phyloP scores from a whole-genome alignment of 2,329 filamentous ascomycete species.

The Botrytis galanthina region DNA sequence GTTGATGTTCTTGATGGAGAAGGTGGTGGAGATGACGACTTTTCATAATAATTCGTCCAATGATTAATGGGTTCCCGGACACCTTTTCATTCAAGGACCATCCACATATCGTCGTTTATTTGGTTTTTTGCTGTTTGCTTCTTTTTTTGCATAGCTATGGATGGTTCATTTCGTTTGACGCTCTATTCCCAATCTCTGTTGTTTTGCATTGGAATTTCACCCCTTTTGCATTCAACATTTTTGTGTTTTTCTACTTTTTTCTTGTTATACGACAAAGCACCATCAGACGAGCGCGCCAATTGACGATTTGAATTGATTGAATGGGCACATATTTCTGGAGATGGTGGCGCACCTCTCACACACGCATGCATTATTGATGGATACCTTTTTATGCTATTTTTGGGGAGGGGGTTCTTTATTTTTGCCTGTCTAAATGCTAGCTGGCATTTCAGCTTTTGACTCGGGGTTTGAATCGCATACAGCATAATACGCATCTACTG shows the following conservation, averaged over 20 bases:
- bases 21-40: conserved; percentile 34
- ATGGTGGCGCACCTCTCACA: not conserved
- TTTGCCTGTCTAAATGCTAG: conserved; percentile 5
- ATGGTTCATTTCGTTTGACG: conserved; percentile 1
- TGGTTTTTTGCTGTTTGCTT: conserved; percentile 3
- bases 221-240: conserved; percentile 4
- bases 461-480: not conserved
- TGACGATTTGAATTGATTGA: conserved; percentile 15
- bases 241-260: conserved; percentile 8
- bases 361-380: conserved; percentile 7
- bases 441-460: conserved; percentile 6
- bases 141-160: conserved; percentile 20
- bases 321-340: conserved; percentile 1
- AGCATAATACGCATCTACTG: not conserved
- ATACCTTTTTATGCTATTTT: conserved; percentile 15
- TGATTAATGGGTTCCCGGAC: not conserved
- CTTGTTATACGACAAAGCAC: conserved; percentile 12
- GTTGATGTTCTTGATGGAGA: conserved; percentile 42
- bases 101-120: not conserved
- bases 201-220: not conserved
- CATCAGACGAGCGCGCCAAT: conserved; percentile 7
- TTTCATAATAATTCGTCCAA: conserved; percentile 19
- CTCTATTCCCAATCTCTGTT: conserved; percentile 13
- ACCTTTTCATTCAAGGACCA: not conserved
- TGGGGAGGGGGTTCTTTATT: not conserved